These are phyloP conservation scores for Eragrostis nindensis DNA, from an alignment of 176 grass and related monocot genomes.

Conservation along the genomic window DNA sequence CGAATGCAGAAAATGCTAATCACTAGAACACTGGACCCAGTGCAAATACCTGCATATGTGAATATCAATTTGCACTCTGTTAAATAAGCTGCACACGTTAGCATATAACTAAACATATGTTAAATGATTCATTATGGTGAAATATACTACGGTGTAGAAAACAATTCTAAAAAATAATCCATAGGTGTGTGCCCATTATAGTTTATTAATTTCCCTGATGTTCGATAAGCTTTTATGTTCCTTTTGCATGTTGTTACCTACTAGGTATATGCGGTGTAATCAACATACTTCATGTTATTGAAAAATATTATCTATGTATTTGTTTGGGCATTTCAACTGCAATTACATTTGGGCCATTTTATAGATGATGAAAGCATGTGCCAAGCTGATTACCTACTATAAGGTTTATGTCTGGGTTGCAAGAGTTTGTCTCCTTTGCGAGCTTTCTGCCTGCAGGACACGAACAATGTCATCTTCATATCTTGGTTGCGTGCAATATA, in stretches of 20 bases:
- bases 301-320: too few species aligned
- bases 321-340: not conserved
- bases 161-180: not conserved
- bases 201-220: not conserved
- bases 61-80: not conserved
- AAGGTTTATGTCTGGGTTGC: conserved; percentile 30
- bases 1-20: not conserved
- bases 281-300: too few species aligned
- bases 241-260: too few species aligned
- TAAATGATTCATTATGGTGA: not conserved
- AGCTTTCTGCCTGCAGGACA: conserved; percentile 36
- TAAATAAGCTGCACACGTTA: not conserved
- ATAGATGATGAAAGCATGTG: not conserved
- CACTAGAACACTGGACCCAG: not conserved
- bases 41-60: conserved; percentile 25
- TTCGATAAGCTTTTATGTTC: too few species aligned
- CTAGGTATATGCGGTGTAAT: too few species aligned
- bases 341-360: not conserved
- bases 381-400: conserved; percentile 28
- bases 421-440: conserved; percentile 8
- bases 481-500: too few species aligned
- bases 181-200: not conserved
- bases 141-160: not conserved
- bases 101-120: not conserved
- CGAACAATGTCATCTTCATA: not conserved